A percentile compares a stretch with the other conserved stretches of the same genome.
Conservation (phyloP, 192 early-diverging fungal genomes). For the Jimgerdemannia flammicorona region DNA sequence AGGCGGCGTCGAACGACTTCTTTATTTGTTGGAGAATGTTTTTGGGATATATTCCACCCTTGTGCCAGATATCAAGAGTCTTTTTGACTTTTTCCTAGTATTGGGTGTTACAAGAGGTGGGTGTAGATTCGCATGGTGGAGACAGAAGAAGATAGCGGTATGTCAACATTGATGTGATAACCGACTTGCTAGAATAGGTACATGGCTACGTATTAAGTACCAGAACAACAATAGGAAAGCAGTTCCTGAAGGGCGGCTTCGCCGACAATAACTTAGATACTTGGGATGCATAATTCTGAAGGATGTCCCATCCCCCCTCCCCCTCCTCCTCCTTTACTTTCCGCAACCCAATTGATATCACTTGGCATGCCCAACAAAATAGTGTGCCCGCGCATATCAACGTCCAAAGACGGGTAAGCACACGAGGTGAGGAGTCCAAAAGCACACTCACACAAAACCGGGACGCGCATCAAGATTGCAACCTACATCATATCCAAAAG, state of each 20-base stretch:
- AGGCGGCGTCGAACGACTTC: not conserved
- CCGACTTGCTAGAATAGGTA: not conserved
- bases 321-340: too few species aligned
- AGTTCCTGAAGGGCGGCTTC: not conserved
- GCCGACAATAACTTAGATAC: too few species aligned
- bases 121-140: conserved; percentile 3
- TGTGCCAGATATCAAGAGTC: conserved; percentile 39
- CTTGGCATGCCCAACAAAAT: too few species aligned
- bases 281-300: too few species aligned
- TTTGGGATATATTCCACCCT: conserved; percentile 25
- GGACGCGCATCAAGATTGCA: not conserved
- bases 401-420: too few species aligned
- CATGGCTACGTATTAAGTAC: not conserved
- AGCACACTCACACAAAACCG: not conserved
- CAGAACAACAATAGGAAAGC: not conserved
- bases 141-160: conserved; percentile 1
- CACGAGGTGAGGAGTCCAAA: not conserved
- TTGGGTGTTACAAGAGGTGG: conserved; percentile 2
- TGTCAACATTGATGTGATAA: not conserved
- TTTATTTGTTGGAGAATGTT: conserved; percentile 24
- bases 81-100: conserved; percentile 36
- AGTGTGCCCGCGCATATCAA: too few species aligned
- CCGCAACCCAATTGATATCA: too few species aligned
- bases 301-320: too few species aligned
- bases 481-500: not conserved